These are phyloP conservation scores for Termitomyces sp. DNA, from an alignment of 768 basidiomycete species.

Conservation along the genomic window DNA sequence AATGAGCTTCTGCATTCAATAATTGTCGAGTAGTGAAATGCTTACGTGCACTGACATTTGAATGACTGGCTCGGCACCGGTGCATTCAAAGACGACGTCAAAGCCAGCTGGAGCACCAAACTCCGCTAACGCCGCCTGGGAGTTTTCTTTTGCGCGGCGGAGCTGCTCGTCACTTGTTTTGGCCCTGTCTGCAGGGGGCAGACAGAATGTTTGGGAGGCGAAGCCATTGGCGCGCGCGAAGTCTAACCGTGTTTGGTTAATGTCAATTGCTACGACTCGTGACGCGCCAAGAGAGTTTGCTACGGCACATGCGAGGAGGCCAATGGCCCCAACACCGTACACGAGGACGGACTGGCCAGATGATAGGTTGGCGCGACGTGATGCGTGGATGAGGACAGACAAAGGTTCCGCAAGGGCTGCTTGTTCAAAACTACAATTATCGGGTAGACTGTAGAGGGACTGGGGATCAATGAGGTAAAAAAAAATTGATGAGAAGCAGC, in stretches of 20 bases:
- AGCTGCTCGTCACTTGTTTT: constrained; percentile 54
- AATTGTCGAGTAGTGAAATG: constrained; percentile 9
- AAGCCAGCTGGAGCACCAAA: constrained; percentile 73
- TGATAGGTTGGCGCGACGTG: constrained; percentile 35
- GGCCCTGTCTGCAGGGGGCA: constrained; percentile 43
- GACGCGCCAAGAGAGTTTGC: constrained; percentile 68
- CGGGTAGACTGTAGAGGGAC: constrained; percentile 53
- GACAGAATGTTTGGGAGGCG: constrained; percentile 64
- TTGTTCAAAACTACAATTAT: constrained; percentile 67
- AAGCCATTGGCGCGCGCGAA: constrained; percentile 77
- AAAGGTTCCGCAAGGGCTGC: constrained; percentile 93
- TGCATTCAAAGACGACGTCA: constrained; percentile 93
- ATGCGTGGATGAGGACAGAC: constrained; percentile 75
- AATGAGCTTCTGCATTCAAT: constrained; percentile 10
- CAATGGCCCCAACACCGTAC: constrained; percentile 91
- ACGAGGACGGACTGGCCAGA: constrained; percentile 74
- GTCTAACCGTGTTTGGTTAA: constrained; percentile 74
- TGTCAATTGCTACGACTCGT: constrained; percentile 74
- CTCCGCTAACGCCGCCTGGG: constrained; percentile 41
- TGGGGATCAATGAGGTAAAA: background rate
- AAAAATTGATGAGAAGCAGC: constrained; percentile 24
- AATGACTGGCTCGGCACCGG: constrained; percentile 88
- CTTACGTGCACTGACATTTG: constrained; percentile 88
- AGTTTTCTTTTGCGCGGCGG: constrained; percentile 53
- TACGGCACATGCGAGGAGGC: constrained; percentile 81